Percentiles rank a stretch among this genome's conserved stretches.
phyloP scores from a whole-genome alignment of 1,284 basidiomycete species.

The Ganoderma sinense region DNA sequence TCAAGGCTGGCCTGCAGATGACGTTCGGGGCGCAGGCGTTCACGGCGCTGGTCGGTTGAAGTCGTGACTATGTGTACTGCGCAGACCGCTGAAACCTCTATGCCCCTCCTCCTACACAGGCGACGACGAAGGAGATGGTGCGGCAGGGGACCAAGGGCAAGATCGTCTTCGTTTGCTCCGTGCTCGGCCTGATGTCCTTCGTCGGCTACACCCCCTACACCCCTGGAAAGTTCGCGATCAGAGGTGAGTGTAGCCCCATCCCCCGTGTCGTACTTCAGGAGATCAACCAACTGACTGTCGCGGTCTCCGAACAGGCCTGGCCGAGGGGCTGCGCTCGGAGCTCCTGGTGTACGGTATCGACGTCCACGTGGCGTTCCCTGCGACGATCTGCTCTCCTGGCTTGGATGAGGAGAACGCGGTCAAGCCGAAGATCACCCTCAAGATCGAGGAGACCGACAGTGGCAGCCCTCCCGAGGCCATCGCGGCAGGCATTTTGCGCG shows the following conservation, averaged over 20 bases:
- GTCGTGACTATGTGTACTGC: background rate
- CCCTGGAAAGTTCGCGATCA: slow-evolving; percentile 81
- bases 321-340: slow-evolving; percentile 88
- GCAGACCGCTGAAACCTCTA: background rate
- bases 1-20: slow-evolving; percentile 66
- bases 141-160: slow-evolving; percentile 65
- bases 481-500: slow-evolving; percentile 49
- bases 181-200: slow-evolving; percentile 82
- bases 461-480: slow-evolving; percentile 74
- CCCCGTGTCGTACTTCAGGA: too few relatives aligned
- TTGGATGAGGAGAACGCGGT: slow-evolving; percentile 82
- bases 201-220: slow-evolving; percentile 89
- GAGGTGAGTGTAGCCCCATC: slow-evolving; percentile 59
- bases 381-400: slow-evolving; percentile 86
- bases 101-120: slow-evolving; percentile 54
- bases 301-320: slow-evolving; percentile 64
- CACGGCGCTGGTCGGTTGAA: slow-evolving; percentile 65
- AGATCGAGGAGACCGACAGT: slow-evolving; percentile 84
- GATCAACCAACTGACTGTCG: background rate
- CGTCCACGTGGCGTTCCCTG: slow-evolving; percentile 90
- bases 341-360: slow-evolving; percentile 81
- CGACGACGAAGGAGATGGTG: slow-evolving; percentile 78
- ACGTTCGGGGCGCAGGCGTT: slow-evolving; percentile 80
- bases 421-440: slow-evolving; percentile 83
- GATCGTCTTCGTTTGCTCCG: slow-evolving; percentile 85